Base-by-base conservation (phyloP, 805 yeast species). In the Blastobotrys parvus region DNA sequence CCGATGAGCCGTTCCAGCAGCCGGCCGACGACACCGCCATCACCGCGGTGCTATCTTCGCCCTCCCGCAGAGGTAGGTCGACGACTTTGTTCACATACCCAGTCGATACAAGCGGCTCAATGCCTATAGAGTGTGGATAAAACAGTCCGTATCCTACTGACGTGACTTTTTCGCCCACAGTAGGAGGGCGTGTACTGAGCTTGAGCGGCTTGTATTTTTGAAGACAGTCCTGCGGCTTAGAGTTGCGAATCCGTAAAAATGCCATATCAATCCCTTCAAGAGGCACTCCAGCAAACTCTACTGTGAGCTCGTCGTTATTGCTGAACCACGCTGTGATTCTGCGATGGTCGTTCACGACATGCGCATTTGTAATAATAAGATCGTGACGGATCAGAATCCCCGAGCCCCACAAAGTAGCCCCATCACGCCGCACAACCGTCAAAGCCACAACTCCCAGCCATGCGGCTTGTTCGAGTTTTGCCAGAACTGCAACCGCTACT, bases 1-100 rank as follows among this genome's bases (percentile, higher is more conserved):
- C 67, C 7, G 66, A 61, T 16, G 65, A 61, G 1, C 67, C 67
- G 27, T 63, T 63, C 67, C 67, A 63, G 51, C 67, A 63, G 19
- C 58, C 57, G 2, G 67, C 60, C 1, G 62, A 50, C 10, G 59
- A 43, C 3, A 62, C 52, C 6, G 59, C 41, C 62, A 63, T 53
- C 1, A 49, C 55, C 6, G 37, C 33, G 13, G 31, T 19, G 16
- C 39, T 21, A 11, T 38, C 25, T 5, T 45, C 44, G 35, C 32
- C 32, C 10, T 25, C 29, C 29, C 29, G 11, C 23, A 53, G 36
- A 2, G 45, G 47, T 54, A 55, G 39, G 5, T 40, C 22, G 15
- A 55, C 35, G 1, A 43, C 47, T 18, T 47, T 39, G 2, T 53
- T 50, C 18, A 59, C 44, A 2, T 55, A 42, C 1, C 67, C 67